Evolutionary conservation across 345 rosid genomes (phyloP).

Genomic region (Syzygium oleosum): DNA sequence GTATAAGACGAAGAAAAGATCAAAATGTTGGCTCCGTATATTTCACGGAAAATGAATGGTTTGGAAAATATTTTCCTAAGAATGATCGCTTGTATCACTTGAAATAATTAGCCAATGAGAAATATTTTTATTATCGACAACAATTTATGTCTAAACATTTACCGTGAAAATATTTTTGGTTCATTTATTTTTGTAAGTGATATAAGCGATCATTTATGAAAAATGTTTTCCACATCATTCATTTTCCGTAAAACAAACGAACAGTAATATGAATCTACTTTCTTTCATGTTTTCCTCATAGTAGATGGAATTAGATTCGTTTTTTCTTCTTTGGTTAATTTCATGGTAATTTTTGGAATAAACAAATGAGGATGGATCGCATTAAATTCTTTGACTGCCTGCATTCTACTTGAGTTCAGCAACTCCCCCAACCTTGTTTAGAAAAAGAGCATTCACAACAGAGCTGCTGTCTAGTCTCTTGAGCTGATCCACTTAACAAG

Average conservation of each 20-base stretch:
- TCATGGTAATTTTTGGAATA: neutral
- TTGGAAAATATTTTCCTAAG: accelerated
- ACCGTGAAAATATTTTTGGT: neutral
- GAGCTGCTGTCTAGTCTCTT: neutral
- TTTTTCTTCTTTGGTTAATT: neutral
- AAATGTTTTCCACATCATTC: too few relatives aligned
- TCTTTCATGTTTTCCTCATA: neutral
- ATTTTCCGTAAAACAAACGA: accelerated
- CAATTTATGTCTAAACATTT: neutral
- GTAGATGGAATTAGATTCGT: neutral
- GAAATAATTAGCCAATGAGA: neutral
- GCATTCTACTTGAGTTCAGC: neutral
- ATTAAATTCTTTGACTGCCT: neutral
- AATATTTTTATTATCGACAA: neutral
- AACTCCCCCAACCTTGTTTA: neutral
- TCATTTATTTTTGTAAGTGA: neutral
- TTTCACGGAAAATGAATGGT: neutral
- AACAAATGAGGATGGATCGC: neutral
- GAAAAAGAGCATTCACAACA: neutral
- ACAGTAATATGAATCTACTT: neutral
- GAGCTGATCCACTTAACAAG: neutral
- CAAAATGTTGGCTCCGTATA: neutral
- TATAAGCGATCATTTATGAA: neutral
- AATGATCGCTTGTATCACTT: neutral
- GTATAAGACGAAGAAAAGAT: neutral